Evolutionary conservation across 306 rosid genomes (phyloP).

Genomic region (Sophora flavescens): DNA sequence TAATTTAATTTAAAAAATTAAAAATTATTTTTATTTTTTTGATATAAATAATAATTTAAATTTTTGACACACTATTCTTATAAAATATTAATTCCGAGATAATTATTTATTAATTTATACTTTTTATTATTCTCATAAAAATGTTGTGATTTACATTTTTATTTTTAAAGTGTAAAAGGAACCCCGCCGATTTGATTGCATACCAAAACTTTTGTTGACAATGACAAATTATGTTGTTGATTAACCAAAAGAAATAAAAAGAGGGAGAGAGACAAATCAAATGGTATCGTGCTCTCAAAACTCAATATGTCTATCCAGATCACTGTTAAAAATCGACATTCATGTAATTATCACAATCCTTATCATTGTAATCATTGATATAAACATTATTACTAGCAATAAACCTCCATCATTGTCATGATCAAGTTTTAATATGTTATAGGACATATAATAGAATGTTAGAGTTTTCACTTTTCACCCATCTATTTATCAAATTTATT

Average conservation of each 20-base stretch:
- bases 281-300: not conserved
- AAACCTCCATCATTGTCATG: not conserved
- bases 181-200: not conserved
- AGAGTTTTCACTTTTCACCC: too few species aligned
- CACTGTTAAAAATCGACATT: not conserved
- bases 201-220: not conserved
- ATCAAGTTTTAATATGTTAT: not conserved
- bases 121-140: not conserved
- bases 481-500: too few species aligned
- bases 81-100: too few species aligned
- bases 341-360: not conserved
- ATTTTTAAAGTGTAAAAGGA: not conserved
- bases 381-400: not conserved
- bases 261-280: too few species aligned
- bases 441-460: too few species aligned
- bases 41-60: too few species aligned
- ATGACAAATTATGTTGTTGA: not conserved
- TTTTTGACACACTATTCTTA: too few species aligned
- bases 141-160: not conserved
- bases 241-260: too few species aligned
- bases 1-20: too few species aligned
- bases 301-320: not conserved
- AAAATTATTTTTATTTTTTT: too few species aligned
- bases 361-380: not conserved
- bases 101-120: too few species aligned